A percentile compares a stretch with the other conserved stretches of the same genome.
phyloP scores from a whole-genome alignment of 164 flowering plant genomes.

The Warburgia ugandensis region DNA sequence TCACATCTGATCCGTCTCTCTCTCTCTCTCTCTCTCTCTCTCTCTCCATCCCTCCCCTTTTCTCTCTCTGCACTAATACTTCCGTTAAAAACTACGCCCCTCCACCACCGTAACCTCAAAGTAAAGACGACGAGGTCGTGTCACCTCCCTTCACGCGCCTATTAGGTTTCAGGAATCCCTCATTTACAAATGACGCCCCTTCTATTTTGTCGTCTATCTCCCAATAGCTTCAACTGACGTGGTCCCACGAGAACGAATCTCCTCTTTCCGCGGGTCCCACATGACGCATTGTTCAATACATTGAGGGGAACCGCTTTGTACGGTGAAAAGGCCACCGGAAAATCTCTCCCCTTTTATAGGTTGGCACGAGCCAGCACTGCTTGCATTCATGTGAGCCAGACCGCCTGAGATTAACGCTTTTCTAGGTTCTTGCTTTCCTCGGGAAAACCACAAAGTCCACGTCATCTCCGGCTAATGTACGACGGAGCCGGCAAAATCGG shows the following conservation, averaged over 20 bases:
- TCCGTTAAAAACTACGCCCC: not conserved
- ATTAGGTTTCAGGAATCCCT: not conserved
- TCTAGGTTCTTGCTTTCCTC: not conserved
- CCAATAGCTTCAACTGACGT: not conserved
- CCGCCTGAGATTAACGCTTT: too few species aligned
- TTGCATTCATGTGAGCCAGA: too few species aligned
- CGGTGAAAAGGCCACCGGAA: too few species aligned
- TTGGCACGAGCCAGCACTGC: too few species aligned
- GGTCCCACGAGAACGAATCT: too few species aligned
- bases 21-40: not conserved
- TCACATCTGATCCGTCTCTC: not conserved
- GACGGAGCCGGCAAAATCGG: conserved; percentile 1
- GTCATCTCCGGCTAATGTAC: conserved; percentile 7
- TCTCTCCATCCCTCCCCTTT: too few species aligned
- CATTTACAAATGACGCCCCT: not conserved
- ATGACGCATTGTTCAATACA: too few species aligned
- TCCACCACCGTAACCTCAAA: not conserved
- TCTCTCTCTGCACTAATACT: not conserved
- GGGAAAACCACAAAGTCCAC: conserved; percentile 4
- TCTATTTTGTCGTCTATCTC: not conserved
- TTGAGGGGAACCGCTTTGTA: too few species aligned
- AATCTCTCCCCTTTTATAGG: too few species aligned
- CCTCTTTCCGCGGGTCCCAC: too few species aligned
- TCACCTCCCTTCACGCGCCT: too few species aligned
- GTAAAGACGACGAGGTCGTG: not conserved